Evolutionary conservation across 805 yeast genomes (phyloP).

Genomic region (Starmerella floris): DNA sequence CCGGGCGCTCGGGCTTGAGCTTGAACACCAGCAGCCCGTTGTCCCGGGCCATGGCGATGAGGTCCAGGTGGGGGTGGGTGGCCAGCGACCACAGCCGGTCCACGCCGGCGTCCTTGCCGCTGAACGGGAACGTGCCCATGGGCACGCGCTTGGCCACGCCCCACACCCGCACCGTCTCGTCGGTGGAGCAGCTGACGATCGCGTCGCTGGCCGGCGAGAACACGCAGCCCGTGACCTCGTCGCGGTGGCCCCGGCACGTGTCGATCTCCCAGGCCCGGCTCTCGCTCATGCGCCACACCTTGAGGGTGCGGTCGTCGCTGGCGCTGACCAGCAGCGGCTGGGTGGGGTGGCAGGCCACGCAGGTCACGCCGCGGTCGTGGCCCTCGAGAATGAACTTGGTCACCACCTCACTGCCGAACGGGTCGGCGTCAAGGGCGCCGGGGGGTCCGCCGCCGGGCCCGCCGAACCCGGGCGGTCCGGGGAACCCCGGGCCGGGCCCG

Average conservation of each 20-base stretch:
- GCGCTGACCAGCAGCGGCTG: slow-evolving; percentile 88
- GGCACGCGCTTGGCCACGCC: slow-evolving; percentile 88
- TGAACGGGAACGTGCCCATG: slow-evolving; percentile 86
- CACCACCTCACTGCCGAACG: slow-evolving; percentile 86
- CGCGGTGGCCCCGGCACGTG: slow-evolving; percentile 94
- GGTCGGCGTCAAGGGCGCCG: slow-evolving; percentile 34
- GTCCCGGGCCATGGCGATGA: slow-evolving; percentile 95
- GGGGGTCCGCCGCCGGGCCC: not conserved
- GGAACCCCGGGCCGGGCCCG: slow-evolving; percentile 4
- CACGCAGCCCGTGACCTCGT: slow-evolving; percentile 73
- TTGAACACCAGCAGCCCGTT: slow-evolving; percentile 97
- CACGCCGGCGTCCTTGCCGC: slow-evolving; percentile 43
- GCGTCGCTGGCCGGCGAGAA: slow-evolving; percentile 92
- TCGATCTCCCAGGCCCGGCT: slow-evolving; percentile 99
- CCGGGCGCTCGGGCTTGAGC: slow-evolving; percentile 94
- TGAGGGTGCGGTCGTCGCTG: slow-evolving; percentile 90
- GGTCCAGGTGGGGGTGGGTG: slow-evolving; percentile 76
- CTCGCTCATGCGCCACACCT: slow-evolving; percentile 95
- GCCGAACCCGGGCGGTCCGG: slow-evolving; percentile 8
- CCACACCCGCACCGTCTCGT: slow-evolving; percentile 93
- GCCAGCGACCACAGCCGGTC: slow-evolving; percentile 68
- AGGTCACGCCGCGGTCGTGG: slow-evolving; percentile 95
- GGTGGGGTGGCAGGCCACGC: slow-evolving; percentile 97
- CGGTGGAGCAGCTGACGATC: slow-evolving; percentile 88
- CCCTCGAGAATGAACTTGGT: slow-evolving; percentile 95